Conservation (phyloP, 75 land plant species). For the Sequoiadendron giganteum region DNA sequence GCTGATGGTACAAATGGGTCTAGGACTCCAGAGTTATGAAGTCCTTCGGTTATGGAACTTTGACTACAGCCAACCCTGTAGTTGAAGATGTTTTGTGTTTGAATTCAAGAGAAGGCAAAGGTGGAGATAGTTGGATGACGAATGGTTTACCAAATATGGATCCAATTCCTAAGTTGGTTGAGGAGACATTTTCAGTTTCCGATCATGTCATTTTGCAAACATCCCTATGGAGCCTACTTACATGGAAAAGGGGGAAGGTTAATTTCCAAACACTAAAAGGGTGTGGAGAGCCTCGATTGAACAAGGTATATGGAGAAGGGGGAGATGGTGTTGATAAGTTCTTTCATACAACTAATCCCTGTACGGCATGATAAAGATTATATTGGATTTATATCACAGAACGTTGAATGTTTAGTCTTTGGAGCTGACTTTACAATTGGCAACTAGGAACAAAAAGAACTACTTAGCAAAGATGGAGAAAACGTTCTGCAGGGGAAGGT, state of each 20-base stretch:
- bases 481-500: conserved; percentile 92
- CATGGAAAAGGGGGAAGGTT: conserved; percentile 83
- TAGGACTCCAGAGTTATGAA: conserved; percentile 25
- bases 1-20: conserved; percentile 39
- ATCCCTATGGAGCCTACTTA: conserved; percentile 50
- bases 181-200: conserved; percentile 33
- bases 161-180: conserved; percentile 26
- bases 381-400: not conserved
- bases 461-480: conserved; percentile 76
- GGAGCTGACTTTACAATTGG: conserved; percentile 92
- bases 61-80: conserved; percentile 62
- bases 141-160: conserved; percentile 48
- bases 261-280: conserved; percentile 63
- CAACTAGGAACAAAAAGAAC: conserved; percentile 68
- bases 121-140: conserved; percentile 46
- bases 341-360: conserved; percentile 20
- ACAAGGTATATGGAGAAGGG: conserved; percentile 84
- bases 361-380: conserved; percentile 7
- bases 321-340: conserved; percentile 89
- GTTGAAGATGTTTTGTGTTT: conserved; percentile 48
- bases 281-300: conserved; percentile 78
- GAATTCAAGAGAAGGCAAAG: conserved; percentile 22
- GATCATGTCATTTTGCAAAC: conserved; percentile 42
- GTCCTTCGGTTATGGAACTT: conserved; percentile 75
- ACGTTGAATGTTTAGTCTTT: conserved; percentile 51